A percentile compares a stretch with the other conserved stretches of the same genome.
phyloP scores from a whole-genome alignment of 2,329 filamentous ascomycete genomes.

The Arachnomyces sp. region DNA sequence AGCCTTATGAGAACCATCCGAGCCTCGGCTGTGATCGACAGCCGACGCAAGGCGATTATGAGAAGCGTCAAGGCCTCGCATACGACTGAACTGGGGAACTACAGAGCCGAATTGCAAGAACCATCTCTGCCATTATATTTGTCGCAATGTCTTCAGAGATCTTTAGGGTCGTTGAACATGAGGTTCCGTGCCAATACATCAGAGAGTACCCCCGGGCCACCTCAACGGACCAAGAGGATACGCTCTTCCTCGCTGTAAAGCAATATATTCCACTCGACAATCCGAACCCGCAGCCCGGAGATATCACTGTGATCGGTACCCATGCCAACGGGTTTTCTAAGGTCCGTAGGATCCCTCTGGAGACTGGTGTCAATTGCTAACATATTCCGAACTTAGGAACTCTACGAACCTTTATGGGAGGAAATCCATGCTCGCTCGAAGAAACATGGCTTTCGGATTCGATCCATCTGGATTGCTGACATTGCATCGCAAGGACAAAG shows the following conservation, averaged over 20 bases:
- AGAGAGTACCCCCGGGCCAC: constrained; percentile 73
- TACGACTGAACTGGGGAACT: too few species aligned
- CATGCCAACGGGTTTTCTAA: constrained; percentile 94
- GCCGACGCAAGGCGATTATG: too few species aligned
- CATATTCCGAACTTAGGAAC: constrained; percentile 51
- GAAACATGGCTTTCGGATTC: constrained; percentile 59
- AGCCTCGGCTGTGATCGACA: too few species aligned
- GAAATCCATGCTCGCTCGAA: constrained; percentile 59
- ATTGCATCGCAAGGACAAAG: constrained; percentile 78
- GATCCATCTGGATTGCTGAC: constrained; percentile 84
- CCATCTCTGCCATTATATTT: too few species aligned
- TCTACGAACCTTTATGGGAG: constrained; percentile 89
- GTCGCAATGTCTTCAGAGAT: too few species aligned
- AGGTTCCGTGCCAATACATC: constrained; percentile 66
- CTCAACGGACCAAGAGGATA: constrained; percentile 64
- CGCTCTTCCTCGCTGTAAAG: constrained; percentile 68
- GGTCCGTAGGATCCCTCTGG: constrained; percentile 38
- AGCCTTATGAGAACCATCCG: too few species aligned
- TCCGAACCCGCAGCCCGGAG: constrained; percentile 58
- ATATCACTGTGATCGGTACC: constrained; percentile 76
- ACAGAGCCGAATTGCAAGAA: too few species aligned
- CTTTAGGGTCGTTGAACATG: constrained; percentile 62
- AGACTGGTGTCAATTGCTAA: constrained; percentile 6
- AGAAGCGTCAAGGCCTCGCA: too few species aligned
- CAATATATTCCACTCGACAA: constrained; percentile 78